Base-by-base conservation (phyloP, 441 rosid species). In the Codiaeum variegatum region DNA sequence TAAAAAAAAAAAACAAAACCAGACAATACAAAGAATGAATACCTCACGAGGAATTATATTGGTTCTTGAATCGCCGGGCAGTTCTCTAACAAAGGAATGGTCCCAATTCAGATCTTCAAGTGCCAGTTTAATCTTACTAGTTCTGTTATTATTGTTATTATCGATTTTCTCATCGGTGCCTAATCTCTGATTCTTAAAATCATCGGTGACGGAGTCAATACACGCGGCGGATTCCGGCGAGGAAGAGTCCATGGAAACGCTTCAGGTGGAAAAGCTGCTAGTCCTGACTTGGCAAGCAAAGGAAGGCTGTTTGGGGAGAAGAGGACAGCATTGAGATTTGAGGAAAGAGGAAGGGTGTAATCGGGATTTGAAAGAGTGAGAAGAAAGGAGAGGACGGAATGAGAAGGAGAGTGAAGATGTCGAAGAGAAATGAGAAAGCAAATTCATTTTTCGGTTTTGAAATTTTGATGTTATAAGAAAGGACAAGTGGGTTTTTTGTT, bases 41-140 rank as follows among this genome's bases (percentile, higher is more conserved):
- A 90, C 98, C 97, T 95, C 86, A 52, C 99, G 99, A 0, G 95
- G 95, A 77, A 86, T 72, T 6, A 77, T 69, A 78, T 91, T 91
- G 76, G 69, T 82, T 76, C 90, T 79, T 0, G 93, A 83, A 79
- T 95, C 99, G 60, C 93, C 95, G 31, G 99, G 99, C 83, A 95
- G 68, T 61, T 83, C 97, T 70, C 85, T 77, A 68, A 93, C 92
- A 76, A 95, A 93, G 5, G 99, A 95, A 75, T 93, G 83, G 76
- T 95, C 95, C 98, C 98, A 95, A 56, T 85, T 85, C 67, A 91
- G 92, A 79, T 90, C 97, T 72, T 95, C 91, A 28, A 95, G 89
- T 62, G 55, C 82, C 76, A 79, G 55, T 62, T 47, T 78, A 66
- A 19, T 73, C 67, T 36, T 66, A 23, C 38, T 64, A 70, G 18